phyloP scores from a whole-genome alignment of 2,329 filamentous ascomycete species.

The Coniochaeta ligniaria region DNA sequence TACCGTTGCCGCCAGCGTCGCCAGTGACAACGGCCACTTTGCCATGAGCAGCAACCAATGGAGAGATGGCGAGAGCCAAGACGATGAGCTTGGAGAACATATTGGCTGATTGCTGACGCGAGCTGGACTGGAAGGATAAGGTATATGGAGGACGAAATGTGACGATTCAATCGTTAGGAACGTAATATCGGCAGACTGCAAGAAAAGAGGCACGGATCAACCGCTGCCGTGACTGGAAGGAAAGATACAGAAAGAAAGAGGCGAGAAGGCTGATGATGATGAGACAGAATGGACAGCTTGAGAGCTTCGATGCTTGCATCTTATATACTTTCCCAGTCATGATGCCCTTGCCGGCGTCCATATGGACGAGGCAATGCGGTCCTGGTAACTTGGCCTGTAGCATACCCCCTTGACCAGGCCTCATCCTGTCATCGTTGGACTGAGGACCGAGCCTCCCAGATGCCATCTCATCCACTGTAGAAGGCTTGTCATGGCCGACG shows the following conservation, averaged over 20 bases:
- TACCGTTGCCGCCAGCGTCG: slow-evolving; percentile 32
- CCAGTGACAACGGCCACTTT: slow-evolving; percentile 22
- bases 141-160: neutral
- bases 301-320: neutral
- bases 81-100: slow-evolving; percentile 20
- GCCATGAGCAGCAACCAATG: slow-evolving; percentile 23
- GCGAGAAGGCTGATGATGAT: neutral
- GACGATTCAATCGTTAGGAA: neutral
- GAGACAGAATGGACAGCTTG: neutral
- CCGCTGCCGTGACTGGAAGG: slow-evolving; percentile 2
- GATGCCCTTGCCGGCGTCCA: neutral
- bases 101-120: neutral
- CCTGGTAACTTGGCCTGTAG: no score
- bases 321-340: neutral
- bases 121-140: neutral
- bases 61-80: slow-evolving; percentile 17
- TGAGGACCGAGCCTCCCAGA: neutral
- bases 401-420: no score
- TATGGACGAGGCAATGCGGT: no score
- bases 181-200: neutral
- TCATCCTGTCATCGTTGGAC: no score
- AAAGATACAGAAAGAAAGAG: neutral
- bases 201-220: slow-evolving; percentile 6
- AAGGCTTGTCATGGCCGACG: neutral
- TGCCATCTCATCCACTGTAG: neutral